Evolutionary conservation across 2,329 filamentous ascomycete genomes (phyloP), one percentile per base, ranked within the genome.

Genomic region (Venturia nashicola): DNA sequence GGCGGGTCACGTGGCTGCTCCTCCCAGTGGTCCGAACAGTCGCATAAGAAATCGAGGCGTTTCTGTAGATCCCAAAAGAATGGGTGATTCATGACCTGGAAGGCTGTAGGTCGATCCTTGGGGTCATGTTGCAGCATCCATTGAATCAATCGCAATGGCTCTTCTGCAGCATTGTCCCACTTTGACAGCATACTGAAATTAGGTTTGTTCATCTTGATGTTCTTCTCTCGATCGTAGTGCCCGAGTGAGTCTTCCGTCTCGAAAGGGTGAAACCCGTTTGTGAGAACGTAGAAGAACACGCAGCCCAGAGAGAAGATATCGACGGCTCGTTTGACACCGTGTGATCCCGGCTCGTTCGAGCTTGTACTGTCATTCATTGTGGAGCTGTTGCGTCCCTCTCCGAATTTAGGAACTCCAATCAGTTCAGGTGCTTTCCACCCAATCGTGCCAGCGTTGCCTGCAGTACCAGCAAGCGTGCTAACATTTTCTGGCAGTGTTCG

Each of bases 261-360:
- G 70, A 95, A 99, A 0, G 94, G 94, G 74, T 99, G 94, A 1
- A 83, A 85, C 18, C 94, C 94, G 67, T 91, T 89, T 1, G 93
- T 97, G 65, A 99, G 81, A n/a, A 97, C 92, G 73, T 97, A 99
- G 77, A 92, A 97, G 79, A 97, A 99, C n/a, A 99, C 91, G 62
- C 96, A 88, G 1, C 94, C 94, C 43, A 99, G 83, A 0, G 92
- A 96, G 77, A 99, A 99, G 34, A 99, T 96, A 72, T 99, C 94
- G 66, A 97, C 97, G 9, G 94, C 90, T 57, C 94, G 88, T 57
- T 96, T 99, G 7, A 95, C 93, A 61, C 94, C 89, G 34, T 84
- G 79, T 48, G 78, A 79, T 9, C 82, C 79, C 5, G 23, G 20
- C 20, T 51, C 65, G 64, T 76, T 74, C 5, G 70, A 73, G 0